Percentiles rank a stretch among this genome's conserved stretches.
Conservation (phyloP, 345 rosid genomes). For the Sonneratia alba region DNA sequence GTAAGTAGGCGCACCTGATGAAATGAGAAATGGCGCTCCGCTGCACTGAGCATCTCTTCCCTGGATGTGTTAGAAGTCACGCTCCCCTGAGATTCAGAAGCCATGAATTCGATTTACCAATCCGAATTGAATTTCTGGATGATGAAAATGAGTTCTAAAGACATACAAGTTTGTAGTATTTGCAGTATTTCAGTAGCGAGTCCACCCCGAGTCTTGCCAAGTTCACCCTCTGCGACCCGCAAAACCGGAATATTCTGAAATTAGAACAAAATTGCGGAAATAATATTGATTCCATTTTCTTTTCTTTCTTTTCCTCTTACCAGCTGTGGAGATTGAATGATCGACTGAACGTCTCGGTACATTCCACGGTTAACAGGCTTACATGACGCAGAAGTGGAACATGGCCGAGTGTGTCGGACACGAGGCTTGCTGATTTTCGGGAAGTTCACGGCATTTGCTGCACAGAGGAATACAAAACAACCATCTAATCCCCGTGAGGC, state of each 20-base stretch:
- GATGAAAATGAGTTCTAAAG: neutral
- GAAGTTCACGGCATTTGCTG: conserved; percentile 8
- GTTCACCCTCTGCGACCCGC: conserved; percentile 12
- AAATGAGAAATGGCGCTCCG: conserved; percentile 4
- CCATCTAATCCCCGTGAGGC: neutral
- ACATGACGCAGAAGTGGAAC: neutral
- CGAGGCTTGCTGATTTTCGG: conserved; percentile 12
- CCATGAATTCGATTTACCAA: neutral
- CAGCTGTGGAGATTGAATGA: conserved; percentile 15
- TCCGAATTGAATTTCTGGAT: neutral
- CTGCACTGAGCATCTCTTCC: conserved; percentile 10
- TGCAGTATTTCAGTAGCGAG: conserved; percentile 12
- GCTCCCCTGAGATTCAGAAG: neutral
- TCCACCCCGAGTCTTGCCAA: conserved; percentile 11
- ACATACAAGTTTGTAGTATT: conserved; percentile 11
- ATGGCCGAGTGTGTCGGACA: conserved; percentile 10
- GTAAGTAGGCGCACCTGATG: conserved; percentile 1
- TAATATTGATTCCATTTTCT: neutral
- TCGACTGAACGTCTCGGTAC: conserved; percentile 13
- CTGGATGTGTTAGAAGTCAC: neutral
- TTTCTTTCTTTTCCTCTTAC: neutral
- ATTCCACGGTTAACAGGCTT: neutral
- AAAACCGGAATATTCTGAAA: neutral
- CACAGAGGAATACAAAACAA: neutral
- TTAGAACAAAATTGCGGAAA: neutral